Base-by-base conservation (phyloP, 2,329 filamentous ascomycete species). In the Colletotrichum sp. region DNA sequence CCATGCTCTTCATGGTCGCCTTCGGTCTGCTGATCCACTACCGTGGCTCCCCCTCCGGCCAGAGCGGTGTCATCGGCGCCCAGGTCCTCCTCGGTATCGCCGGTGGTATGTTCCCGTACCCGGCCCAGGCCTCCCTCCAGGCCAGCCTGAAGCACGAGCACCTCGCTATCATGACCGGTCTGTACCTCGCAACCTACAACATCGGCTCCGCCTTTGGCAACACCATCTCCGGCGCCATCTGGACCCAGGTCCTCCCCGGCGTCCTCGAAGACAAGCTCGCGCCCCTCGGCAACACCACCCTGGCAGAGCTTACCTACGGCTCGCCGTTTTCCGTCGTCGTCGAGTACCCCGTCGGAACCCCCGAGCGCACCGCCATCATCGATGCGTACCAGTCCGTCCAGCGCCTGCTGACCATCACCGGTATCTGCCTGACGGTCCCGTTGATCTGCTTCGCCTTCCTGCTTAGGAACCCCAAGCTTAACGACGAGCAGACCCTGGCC, bases 11-110 rank as follows among this genome's bases (percentile, higher is more conserved):
- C 85, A 86, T 92, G 79, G 90, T 92, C n/a, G 91, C 92, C 1
- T 94, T 93, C 77, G 92, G 92, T 12, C 86, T 94, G 1, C 85
- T 94, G 21, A 93, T 94, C 80, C 87, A 88, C 78, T 94, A 87
- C 85, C 90, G 92, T n/a, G 92, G 92, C 44, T 87, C 88, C 8
- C 80, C 85, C 13, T 82, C 86, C 12, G 86, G 84, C 76, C 85
- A 90, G 72, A 86, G 88, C 2, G 92, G 92, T 32, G 86, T 94
- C 71, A 90, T 94, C 74, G 92, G 89, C 18, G 91, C 89, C 3
- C 91, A 94, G 81, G 85, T 93, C 9, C 83, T 94, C 7, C 87
- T 94, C 2, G 92, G 92, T 78, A 86, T 93, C 68, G 91, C 91
- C 1, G 92, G 92, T 57, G 92, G 92, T 66, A 86, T 94, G 83